phyloP scores from a whole-genome alignment of 1,284 basidiomycete genomes.

The Trametes pubescens region DNA sequence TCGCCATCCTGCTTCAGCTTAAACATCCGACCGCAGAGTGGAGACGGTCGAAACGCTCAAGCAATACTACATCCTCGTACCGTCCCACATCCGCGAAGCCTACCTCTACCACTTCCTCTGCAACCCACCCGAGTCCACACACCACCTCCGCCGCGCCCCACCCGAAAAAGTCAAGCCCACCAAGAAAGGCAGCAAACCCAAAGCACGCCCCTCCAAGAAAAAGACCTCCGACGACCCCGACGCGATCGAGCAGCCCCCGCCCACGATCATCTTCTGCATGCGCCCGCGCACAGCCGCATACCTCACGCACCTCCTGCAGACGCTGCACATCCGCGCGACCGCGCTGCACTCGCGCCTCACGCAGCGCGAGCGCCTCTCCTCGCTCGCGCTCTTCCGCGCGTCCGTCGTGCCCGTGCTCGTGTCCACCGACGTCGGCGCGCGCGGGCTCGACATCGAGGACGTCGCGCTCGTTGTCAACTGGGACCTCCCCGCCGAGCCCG shows the following conservation, averaged over 20 bases:
- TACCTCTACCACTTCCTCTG: conserved; percentile 93
- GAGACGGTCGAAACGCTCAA: conserved; percentile 88
- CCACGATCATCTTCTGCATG: conserved; percentile 96
- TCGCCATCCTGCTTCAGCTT: conserved; percentile 7
- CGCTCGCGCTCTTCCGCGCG: conserved; percentile 88
- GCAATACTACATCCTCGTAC: conserved; percentile 93
- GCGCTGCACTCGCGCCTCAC: conserved; percentile 94
- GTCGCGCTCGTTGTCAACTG: conserved; percentile 97
- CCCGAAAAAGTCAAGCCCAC: conserved; percentile 54
- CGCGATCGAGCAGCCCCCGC: conserved; percentile 75
- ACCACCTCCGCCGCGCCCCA: conserved; percentile 68
- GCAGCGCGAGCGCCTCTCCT: conserved; percentile 87
- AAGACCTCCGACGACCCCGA: conserved; percentile 52
- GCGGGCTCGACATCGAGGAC: conserved; percentile 95
- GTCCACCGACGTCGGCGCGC: conserved; percentile 94
- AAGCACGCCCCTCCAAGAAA: conserved; percentile 45
- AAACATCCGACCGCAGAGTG: conserved; percentile 55
- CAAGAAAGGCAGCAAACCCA: conserved; percentile 29
- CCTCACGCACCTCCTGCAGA: conserved; percentile 82
- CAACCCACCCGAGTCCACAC: conserved; percentile 84
- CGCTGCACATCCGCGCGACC: conserved; percentile 84
- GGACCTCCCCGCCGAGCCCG: conserved; percentile 86
- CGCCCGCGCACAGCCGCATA: conserved; percentile 91
- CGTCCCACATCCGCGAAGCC: conserved; percentile 93
- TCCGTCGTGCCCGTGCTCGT: conserved; percentile 91